phyloP scores from a whole-genome alignment of 1,139 yeast genomes.

The Zygotorulaspora mrakii region DNA sequence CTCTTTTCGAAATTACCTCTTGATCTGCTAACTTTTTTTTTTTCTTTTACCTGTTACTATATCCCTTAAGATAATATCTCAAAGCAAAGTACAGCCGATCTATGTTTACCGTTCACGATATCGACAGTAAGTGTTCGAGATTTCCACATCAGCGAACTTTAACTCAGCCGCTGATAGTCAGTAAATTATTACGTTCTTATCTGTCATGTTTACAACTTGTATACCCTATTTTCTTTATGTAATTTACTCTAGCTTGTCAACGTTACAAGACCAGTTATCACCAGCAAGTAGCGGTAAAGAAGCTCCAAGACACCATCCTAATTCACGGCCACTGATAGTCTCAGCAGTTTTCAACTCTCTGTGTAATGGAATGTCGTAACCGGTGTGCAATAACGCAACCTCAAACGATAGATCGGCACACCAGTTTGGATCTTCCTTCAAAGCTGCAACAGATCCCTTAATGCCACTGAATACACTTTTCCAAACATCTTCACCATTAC shows the following conservation, averaged over 20 bases:
- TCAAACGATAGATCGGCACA: constrained; percentile 89
- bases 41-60: too few species aligned
- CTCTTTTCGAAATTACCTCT: too few species aligned
- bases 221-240: not conserved
- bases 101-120: too few species aligned
- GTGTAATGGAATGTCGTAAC: constrained; percentile 86
- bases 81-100: too few species aligned
- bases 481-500: constrained; percentile 79
- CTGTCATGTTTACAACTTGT: too few species aligned
- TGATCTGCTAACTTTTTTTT: too few species aligned
- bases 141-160: too few species aligned
- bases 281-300: constrained; percentile 80
- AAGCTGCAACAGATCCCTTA: constrained; percentile 61
- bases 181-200: too few species aligned
- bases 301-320: constrained; percentile 99
- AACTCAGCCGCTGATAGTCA: too few species aligned
- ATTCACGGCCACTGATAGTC: constrained; percentile 79
- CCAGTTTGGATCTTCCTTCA: constrained; percentile 84
- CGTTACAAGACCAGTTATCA: constrained; percentile 70
- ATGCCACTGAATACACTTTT: constrained; percentile 53
- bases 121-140: too few species aligned
- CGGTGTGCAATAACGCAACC: constrained; percentile 84
- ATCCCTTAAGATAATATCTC: too few species aligned
- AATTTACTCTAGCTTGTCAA: constrained; percentile 23
- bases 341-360: constrained; percentile 91